phyloP scores from a whole-genome alignment of 176 grass and related monocot species.

The Dactylis glomerata region DNA sequence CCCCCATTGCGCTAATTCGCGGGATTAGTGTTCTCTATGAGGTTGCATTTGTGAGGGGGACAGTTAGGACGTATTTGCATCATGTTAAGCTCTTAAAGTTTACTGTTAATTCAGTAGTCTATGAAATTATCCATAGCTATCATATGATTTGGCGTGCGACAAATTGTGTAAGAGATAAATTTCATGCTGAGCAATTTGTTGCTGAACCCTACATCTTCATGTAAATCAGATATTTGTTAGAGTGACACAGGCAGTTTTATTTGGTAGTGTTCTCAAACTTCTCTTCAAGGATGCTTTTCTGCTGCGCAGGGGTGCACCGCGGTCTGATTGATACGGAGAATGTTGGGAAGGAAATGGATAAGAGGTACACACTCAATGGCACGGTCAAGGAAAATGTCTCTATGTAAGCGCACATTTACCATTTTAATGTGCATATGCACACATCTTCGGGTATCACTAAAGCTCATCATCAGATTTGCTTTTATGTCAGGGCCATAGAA shows the following conservation, averaged over 20 bases:
- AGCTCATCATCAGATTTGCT: constrained; percentile 14
- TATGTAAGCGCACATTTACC: constrained; percentile 26
- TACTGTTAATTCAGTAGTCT: not conserved
- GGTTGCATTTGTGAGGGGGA: not conserved
- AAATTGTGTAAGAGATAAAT: not conserved
- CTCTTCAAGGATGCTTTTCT: not conserved
- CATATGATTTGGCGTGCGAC: not conserved
- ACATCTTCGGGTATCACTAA: not conserved
- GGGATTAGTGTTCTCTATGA: not conserved
- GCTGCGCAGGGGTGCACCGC: constrained; percentile 46
- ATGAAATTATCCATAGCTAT: not conserved
- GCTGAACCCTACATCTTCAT: not conserved
- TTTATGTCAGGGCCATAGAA: constrained; percentile 31
- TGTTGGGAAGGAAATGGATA: constrained; percentile 11
- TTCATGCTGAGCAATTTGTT: not conserved
- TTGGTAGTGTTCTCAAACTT: not conserved
- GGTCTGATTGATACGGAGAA: constrained; percentile 20
- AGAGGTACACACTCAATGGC: not conserved
- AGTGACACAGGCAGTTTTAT: not conserved
- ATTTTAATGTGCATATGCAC: not conserved
- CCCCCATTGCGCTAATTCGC: not conserved
- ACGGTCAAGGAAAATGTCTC: constrained; percentile 28
- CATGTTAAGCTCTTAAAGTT: not conserved
- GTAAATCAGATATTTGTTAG: not conserved
- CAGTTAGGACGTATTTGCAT: not conserved